Evolutionary conservation across 2,329 filamentous ascomycete genomes (phyloP), one percentile per base, ranked within the genome.

Genomic region (Aspergillus jensenii): DNA sequence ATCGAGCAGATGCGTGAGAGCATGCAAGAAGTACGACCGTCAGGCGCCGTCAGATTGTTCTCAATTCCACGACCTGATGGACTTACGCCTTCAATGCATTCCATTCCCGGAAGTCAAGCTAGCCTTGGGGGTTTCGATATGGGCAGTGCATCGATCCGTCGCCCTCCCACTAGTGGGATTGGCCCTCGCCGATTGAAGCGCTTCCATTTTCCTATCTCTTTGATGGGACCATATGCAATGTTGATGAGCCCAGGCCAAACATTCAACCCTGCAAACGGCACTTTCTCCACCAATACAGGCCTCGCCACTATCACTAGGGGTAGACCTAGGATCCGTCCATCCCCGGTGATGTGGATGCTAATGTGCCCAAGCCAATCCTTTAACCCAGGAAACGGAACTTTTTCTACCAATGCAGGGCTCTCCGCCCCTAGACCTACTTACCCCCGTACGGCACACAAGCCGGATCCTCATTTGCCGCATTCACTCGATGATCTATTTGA

Each of bases 281-380:
- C 79, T 0, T 81, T 81, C 63, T 76, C 74, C 2, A 81, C 79
- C 0, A 68, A 76, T n/a, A 71, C 72, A 52, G 64, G 63, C 23
- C 49, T 67, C n/a, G 56, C 61, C 58, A 58, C 62, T 33, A 39
- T 58, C 33, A 52, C 49, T 33, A 61, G 46, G 35, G 44, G 52
- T n/a, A 41, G 27, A 39, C 19, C 33, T n/a, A 23, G 27, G 31
- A n/a, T 6, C 3, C 19, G 44, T 31, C 8, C 44, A 14, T 3
- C 23, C 8, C 27, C 11, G n/a, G 31, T n/a, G 4, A 48, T 27
- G 17, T 35, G 27, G 12, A 74, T 76, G 65, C 52, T 79, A 17
- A 75, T 77, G 68, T 71, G 68, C 40, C 70, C 77, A 17, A 61
- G 59, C 14, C 75, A 78, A 48, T 54, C 58, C 1, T 81, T 79